Evolutionary conservation across 2,329 filamentous ascomycete species (phyloP).

Genomic region (Exophiala phaeomuriformis): DNA sequence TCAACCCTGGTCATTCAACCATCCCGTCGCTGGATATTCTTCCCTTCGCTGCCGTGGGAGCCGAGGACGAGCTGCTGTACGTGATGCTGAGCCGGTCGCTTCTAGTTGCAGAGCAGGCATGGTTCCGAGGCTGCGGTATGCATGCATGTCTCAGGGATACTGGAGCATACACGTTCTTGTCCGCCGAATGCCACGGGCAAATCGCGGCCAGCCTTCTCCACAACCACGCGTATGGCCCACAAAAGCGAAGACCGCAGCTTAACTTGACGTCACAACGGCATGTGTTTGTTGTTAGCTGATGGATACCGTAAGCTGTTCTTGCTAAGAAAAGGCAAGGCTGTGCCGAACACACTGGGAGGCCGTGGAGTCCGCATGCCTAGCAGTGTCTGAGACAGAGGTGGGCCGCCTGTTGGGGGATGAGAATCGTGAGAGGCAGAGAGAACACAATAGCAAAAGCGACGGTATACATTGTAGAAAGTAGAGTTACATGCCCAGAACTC

Average conservation of each 20-base stretch:
- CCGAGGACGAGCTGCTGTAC: background rate
- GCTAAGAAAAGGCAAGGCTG: background rate
- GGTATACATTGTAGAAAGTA: background rate
- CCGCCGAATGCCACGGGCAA: background rate
- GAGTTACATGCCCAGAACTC: background rate
- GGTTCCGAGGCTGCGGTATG: background rate
- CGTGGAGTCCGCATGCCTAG: background rate
- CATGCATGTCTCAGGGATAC: constrained; percentile 2
- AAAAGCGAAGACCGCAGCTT: background rate
- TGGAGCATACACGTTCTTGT: background rate
- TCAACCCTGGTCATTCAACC: background rate
- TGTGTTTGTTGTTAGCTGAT: background rate
- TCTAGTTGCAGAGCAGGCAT: background rate
- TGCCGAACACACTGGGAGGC: background rate
- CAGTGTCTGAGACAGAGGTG: background rate
- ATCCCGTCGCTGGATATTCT: background rate
- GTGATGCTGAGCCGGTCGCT: background rate
- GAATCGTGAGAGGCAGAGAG: background rate
- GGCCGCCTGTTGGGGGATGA: background rate
- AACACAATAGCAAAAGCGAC: background rate
- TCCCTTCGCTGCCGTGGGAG: background rate
- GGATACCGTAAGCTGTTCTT: background rate
- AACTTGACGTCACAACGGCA: background rate
- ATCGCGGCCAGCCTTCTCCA: background rate
- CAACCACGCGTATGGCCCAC: background rate